These are phyloP conservation scores for Fraxinus americana DNA, from an alignment of 257 asterid genomes.

Conservation along the genomic window DNA sequence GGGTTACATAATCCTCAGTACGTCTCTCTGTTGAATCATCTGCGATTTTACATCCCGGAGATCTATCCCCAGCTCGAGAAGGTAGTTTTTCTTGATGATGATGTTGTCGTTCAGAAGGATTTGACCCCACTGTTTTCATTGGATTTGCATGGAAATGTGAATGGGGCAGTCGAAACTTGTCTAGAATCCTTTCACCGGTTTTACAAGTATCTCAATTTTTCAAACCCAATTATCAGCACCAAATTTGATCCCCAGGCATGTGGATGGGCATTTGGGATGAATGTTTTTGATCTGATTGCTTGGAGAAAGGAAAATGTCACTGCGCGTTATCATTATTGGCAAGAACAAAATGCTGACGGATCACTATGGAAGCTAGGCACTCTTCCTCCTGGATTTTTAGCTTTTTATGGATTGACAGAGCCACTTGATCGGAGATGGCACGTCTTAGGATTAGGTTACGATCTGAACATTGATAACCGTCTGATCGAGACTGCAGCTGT, in stretches of 20 bases:
- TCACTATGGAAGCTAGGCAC: conserved; percentile 24
- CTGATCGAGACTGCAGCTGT: conserved; percentile 28
- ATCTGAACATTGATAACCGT: conserved; percentile 10
- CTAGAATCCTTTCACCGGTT: conserved; percentile 23
- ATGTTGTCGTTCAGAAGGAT: conserved; percentile 58
- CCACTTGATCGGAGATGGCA: conserved; percentile 35
- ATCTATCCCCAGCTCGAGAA: conserved; percentile 55
- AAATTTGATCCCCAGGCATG: conserved; percentile 30
- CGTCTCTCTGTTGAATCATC: conserved; percentile 42
- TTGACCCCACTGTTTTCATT: conserved; percentile 23
- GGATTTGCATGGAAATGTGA: conserved; percentile 29
- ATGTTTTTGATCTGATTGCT: conserved; percentile 24
- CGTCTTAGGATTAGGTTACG: conserved; percentile 30
- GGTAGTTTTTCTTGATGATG: conserved; percentile 58
- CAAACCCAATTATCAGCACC: conserved; percentile 23
- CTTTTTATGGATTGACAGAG: conserved; percentile 29
- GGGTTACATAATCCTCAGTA: conserved; percentile 42
- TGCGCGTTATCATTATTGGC: conserved; percentile 19
- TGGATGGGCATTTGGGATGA: conserved; percentile 33
- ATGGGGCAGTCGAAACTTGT: conserved; percentile 35
- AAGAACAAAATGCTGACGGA: conserved; percentile 20
- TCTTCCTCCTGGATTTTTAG: conserved; percentile 22
- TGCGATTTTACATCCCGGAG: conserved; percentile 54
- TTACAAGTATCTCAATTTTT: conserved; percentile 23
- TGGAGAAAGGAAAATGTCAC: conserved; percentile 27